phyloP scores from a whole-genome alignment of 2,329 filamentous ascomycete species.

The Cordyceps fumosorosea region DNA sequence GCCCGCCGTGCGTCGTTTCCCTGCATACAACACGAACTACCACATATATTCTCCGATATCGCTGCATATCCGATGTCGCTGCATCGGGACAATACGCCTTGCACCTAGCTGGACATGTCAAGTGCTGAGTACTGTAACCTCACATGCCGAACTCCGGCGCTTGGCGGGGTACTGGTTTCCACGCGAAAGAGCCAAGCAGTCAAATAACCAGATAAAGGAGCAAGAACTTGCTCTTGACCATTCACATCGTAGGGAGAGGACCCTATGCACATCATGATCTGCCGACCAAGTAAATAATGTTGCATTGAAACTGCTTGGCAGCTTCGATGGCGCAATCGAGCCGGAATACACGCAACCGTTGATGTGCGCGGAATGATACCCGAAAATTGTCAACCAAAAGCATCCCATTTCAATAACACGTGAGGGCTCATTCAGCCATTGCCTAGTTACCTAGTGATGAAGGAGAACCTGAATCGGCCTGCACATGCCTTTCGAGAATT shows the following conservation, averaged over 20 bases:
- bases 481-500: not conserved
- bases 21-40: too few relatives aligned
- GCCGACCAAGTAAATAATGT: not conserved
- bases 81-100: not conserved
- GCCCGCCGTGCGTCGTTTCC: too few relatives aligned
- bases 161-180: too few relatives aligned
- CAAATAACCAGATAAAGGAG: too few relatives aligned
- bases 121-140: not conserved
- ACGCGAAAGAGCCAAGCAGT: too few relatives aligned
- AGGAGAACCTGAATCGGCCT: not conserved
- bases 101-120: not conserved
- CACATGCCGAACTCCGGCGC: too few relatives aligned
- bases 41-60: not conserved
- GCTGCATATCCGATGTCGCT: not conserved
- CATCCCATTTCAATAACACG: not conserved
- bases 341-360: slow-evolving; percentile 1
- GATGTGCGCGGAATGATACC: not conserved
- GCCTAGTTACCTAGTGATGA: not conserved
- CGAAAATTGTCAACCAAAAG: not conserved
- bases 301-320: not conserved
- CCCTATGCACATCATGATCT: not conserved
- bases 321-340: slow-evolving; percentile 7
- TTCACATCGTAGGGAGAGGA: too few relatives aligned
- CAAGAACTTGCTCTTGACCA: too few relatives aligned
- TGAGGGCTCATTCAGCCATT: not conserved